Conservation (phyloP, 306 rosid genomes). For the Luffa acutangula region DNA sequence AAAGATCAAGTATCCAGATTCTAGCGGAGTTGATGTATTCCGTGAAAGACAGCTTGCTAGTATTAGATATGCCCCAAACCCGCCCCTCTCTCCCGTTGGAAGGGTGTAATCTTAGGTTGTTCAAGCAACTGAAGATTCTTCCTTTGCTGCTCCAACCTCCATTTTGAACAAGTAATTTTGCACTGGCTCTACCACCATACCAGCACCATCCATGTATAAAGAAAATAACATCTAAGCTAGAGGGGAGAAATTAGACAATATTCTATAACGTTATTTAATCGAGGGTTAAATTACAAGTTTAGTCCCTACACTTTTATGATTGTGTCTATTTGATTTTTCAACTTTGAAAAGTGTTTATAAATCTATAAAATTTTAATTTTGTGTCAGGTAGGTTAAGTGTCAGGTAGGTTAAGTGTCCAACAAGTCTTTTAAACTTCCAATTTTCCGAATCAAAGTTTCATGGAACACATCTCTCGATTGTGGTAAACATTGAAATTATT, state of each 20-base stretch:
- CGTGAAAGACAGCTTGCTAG: slow-evolving; percentile 29
- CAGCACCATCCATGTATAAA: background rate
- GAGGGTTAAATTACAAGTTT: no score
- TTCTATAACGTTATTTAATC: background rate
- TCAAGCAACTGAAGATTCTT: slow-evolving; percentile 20
- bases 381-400: no score
- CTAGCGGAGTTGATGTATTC: slow-evolving; percentile 15
- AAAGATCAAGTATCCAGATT: slow-evolving; percentile 14
- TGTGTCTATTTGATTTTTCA: no score
- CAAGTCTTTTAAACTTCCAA: no score
- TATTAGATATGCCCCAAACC: slow-evolving; percentile 49
- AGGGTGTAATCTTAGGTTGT: slow-evolving; percentile 47
- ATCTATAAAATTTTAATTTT: no score
- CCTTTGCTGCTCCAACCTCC: background rate
- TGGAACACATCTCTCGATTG: background rate
- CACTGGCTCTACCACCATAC: background rate
- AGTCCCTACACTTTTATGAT: background rate
- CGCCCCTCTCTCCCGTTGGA: slow-evolving; percentile 80
- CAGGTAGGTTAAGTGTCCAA: no score
- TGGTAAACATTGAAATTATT: background rate
- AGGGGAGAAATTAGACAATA: background rate
- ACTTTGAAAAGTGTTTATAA: no score
- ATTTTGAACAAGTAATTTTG: background rate
- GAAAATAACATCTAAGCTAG: background rate
- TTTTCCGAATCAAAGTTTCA: no score